Evolutionary conservation across 2,329 filamentous ascomycete genomes (phyloP), one percentile per base, ranked within the genome.

Genomic region (Calonectria pseudoreteaudii): DNA sequence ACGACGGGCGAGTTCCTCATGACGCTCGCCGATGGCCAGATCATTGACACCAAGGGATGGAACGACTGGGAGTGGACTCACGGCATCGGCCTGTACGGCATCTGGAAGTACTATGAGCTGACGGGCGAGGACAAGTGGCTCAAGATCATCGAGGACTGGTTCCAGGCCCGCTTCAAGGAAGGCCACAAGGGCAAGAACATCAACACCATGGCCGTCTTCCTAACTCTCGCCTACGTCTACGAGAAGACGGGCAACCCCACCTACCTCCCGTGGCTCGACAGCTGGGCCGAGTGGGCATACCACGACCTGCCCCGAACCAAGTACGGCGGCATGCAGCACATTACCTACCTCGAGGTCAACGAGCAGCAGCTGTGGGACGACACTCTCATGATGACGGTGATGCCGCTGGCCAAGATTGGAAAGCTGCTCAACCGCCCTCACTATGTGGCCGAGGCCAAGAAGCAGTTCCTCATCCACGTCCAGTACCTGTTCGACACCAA

Each of bases 41-140:
- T 95, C 65, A 95, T 96, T 81, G 94, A 96, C 84, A 95, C 94
- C 71, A 96, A 96, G 84, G 94, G 93, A 71, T 96, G 94, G 94
- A 90, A 93, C 76, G 93, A 93, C 81, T 96, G 94, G 94, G 94
- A 95, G 85, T 95, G 93, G 93, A 95, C 93, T 1, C 94, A 95
- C 83, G 94, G 94, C 53, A 91, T 95, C 80, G 94, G 94, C 7
- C 90, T 96, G 26, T 95, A 95, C 83, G 94, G 94, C 34, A 90
- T 96, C 69, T 96, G 93, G 91, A 93, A 95, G 82, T 96, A 96
- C 87, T 93, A 95, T 84, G 90, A 91, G 72, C 85, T 95, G 77
- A 95, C 93, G 0, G 92, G 91, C 60, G 91, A 93, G 36, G 83
- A 86, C 1, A 84, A 86, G 36, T 90, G 91, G 69, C 88, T 95